Conservation (phyloP, 805 yeast genomes). For the Myxozyma lipomycoides region DNA sequence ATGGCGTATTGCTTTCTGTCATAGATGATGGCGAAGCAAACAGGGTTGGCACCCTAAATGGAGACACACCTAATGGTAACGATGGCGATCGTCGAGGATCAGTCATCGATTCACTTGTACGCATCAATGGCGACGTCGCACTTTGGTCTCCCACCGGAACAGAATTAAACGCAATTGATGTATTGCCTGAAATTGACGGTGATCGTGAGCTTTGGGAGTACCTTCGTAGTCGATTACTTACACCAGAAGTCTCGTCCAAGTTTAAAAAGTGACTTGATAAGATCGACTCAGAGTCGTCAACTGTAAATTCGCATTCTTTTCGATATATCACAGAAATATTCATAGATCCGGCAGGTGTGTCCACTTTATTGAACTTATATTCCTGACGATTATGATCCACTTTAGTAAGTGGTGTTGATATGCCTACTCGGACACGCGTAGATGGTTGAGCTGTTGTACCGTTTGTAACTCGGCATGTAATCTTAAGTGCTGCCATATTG, state of each 20-base stretch:
- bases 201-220: conserved; percentile 6
- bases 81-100: neutral
- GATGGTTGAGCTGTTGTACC: conserved; percentile 60
- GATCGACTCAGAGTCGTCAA: conserved; percentile 63
- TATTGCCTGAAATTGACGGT: neutral
- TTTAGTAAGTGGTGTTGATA: conserved; percentile 40
- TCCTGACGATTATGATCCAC: conserved; percentile 43
- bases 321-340: conserved; percentile 77
- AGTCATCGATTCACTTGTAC: too few species aligned
- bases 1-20: conserved; percentile 25
- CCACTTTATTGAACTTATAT: conserved; percentile 62
- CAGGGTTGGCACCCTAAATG: conserved; percentile 62
- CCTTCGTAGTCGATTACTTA: conserved; percentile 6
- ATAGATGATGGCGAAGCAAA: conserved; percentile 38
- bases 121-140: too few species aligned
- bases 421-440: conserved; percentile 48
- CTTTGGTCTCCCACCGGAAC: conserved; percentile 3
- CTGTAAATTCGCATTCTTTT: conserved; percentile 59
- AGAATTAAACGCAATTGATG: neutral
- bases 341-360: conserved; percentile 70
- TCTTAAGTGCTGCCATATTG: conserved; percentile 40
- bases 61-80: conserved; percentile 44
- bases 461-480: conserved; percentile 56
- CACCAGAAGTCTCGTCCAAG: conserved; percentile 39
- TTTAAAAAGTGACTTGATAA: conserved; percentile 54